Evolutionary conservation across 768 basidiomycete genomes (phyloP).

Genomic region (Pulveroboletus ravenelii): DNA sequence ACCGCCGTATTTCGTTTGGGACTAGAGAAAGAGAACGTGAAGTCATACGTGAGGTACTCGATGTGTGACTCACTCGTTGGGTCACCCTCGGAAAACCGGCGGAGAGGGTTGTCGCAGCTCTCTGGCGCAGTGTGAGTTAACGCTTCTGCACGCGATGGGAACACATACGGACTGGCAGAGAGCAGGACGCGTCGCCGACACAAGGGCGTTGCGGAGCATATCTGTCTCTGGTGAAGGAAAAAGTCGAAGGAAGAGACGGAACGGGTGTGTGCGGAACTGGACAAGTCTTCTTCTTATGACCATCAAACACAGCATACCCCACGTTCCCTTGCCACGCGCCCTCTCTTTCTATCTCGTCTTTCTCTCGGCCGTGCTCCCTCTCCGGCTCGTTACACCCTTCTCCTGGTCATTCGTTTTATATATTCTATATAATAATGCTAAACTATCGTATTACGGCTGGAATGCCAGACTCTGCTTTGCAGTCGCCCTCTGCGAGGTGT

Average conservation of each 20-base stretch:
- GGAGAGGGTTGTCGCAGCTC: slow-evolving; percentile 71
- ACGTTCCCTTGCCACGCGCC: slow-evolving; percentile 35
- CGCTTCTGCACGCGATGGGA: not conserved
- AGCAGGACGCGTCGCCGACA: slow-evolving; percentile 51
- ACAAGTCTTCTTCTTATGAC: not conserved
- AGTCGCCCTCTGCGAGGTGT: slow-evolving; percentile 57
- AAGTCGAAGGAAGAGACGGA: slow-evolving; percentile 31
- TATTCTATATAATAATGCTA: slow-evolving; percentile 40
- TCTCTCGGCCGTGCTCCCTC: slow-evolving; percentile 50
- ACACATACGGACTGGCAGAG: slow-evolving; percentile 48
- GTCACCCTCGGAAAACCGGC: slow-evolving; percentile 75
- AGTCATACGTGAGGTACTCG: slow-evolving; percentile 2
- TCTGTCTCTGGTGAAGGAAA: not conserved
- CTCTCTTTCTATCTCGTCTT: slow-evolving; percentile 58
- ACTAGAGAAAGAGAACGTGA: slow-evolving; percentile 38
- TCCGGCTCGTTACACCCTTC: slow-evolving; percentile 59
- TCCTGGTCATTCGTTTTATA: slow-evolving; percentile 60
- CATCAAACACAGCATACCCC: slow-evolving; percentile 29
- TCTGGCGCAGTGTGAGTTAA: slow-evolving; percentile 28
- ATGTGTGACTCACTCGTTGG: slow-evolving; percentile 49
- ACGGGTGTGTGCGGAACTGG: not conserved
- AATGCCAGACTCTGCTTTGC: slow-evolving; percentile 38
- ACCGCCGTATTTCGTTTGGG: slow-evolving; percentile 86
- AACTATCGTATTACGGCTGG: slow-evolving; percentile 40
- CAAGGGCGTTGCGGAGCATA: slow-evolving; percentile 67